These are phyloP conservation scores for Phytophthora pseudosyringae DNA, from an alignment of 352 stramenopile species.

Conservation along the genomic window DNA sequence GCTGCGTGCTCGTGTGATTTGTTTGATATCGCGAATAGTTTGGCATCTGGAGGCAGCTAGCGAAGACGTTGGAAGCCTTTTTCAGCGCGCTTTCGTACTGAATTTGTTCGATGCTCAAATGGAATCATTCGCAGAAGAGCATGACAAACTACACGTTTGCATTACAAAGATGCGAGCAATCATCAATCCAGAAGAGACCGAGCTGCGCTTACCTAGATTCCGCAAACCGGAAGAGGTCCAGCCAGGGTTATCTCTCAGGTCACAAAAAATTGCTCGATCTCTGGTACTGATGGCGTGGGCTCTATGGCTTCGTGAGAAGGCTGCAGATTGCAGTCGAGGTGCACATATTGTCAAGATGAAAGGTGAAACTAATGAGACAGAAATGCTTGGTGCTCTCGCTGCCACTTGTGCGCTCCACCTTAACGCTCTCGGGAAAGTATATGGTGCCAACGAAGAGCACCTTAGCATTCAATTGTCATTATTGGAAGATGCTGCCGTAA, in stretches of 20 bases:
- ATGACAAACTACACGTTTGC: slow-evolving; percentile 9
- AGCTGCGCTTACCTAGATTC: slow-evolving; percentile 10
- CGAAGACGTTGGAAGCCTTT: not conserved
- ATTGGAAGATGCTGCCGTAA: slow-evolving; percentile 37
- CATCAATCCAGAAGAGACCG: not conserved
- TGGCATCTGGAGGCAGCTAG: slow-evolving; percentile 22
- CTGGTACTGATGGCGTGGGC: slow-evolving; percentile 41
- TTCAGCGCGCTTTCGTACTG: slow-evolving; percentile 16
- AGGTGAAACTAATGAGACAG: not conserved
- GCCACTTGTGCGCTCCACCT: slow-evolving; percentile 54
- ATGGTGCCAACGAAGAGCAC: slow-evolving; percentile 34
- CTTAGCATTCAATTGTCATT: slow-evolving; percentile 43
- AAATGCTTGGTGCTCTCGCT: slow-evolving; percentile 29
- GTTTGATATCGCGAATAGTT: slow-evolving; percentile 23
- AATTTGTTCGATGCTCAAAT: slow-evolving; percentile 8
- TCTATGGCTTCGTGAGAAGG: slow-evolving; percentile 53
- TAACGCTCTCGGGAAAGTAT: slow-evolving; percentile 28
- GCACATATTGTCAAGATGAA: slow-evolving; percentile 12
- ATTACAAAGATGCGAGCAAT: slow-evolving; percentile 8
- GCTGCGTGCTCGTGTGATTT: slow-evolving; percentile 16
- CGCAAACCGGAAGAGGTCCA: not conserved
- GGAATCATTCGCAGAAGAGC: not conserved
- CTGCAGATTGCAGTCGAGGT: slow-evolving; percentile 29
- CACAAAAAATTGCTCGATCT: slow-evolving; percentile 38
- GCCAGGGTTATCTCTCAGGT: slow-evolving; percentile 1